Evolutionary conservation across 225 moss, liverwort and hornwort species (phyloP).

Genomic region (Lunularia cruciata): DNA sequence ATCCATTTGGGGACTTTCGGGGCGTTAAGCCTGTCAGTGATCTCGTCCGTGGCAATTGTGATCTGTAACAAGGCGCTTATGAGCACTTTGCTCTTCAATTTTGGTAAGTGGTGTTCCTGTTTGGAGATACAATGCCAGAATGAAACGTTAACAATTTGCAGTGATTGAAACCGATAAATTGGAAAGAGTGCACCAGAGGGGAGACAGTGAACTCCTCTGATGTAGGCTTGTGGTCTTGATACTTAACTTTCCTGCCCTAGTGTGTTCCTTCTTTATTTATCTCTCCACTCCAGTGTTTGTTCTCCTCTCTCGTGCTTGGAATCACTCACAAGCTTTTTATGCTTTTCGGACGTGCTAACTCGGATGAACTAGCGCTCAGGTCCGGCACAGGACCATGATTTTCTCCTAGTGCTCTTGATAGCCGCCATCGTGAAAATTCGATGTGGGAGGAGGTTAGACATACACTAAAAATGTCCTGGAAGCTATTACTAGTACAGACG

Average conservation of each 20-base stretch:
- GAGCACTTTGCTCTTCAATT: constrained; percentile 49
- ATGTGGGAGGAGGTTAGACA: too few species aligned
- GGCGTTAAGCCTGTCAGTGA: constrained; percentile 56
- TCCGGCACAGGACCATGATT: too few species aligned
- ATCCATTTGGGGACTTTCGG: constrained; percentile 48
- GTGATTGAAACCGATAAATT: neutral
- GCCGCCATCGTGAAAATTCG: too few species aligned
- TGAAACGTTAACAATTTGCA: neutral
- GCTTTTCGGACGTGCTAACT: neutral
- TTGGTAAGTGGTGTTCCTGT: constrained; percentile 35
- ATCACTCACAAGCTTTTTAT: too few species aligned
- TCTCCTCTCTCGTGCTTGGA: too few species aligned
- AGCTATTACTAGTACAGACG: too few species aligned
- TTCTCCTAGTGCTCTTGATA: too few species aligned
- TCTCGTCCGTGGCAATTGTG: constrained; percentile 58
- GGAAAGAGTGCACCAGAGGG: neutral
- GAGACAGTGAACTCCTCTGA: neutral
- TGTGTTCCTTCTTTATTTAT: neutral
- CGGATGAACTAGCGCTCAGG: neutral
- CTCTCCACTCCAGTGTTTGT: neutral
- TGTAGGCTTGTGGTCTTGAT: neutral
- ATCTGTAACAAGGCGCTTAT: constrained; percentile 63
- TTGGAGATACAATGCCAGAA: neutral
- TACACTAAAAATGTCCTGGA: too few species aligned
- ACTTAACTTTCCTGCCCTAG: neutral